phyloP scores from a whole-genome alignment of 1,284 basidiomycete species.

The Schizopora paradoxa region DNA sequence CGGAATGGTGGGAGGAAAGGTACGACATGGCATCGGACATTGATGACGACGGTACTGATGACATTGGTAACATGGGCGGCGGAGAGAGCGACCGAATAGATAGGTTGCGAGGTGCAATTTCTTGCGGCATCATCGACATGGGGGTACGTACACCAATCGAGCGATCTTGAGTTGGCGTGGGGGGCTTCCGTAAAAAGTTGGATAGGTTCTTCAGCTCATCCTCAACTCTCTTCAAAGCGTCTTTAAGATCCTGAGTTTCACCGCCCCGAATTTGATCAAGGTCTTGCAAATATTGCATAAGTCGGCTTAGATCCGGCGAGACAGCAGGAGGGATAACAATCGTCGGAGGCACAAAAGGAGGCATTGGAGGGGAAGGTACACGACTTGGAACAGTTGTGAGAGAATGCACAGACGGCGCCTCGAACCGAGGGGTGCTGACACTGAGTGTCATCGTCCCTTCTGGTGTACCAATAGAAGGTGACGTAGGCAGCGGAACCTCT shows the following conservation, averaged over 20 bases:
- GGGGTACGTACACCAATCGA: constrained; percentile 35
- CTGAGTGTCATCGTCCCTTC: constrained; percentile 50
- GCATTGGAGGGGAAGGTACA: too few species aligned
- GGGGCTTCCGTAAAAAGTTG: constrained; percentile 33
- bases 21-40: constrained; percentile 44
- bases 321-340: constrained; percentile 20
- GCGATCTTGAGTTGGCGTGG: constrained; percentile 35
- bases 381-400: constrained; percentile 9
- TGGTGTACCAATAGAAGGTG: constrained; percentile 31
- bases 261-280: constrained; percentile 51
- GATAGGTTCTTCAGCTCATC: constrained; percentile 57
- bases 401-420: constrained; percentile 51
- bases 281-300: constrained; percentile 60
- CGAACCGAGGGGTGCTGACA: constrained; percentile 57
- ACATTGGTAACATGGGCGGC: constrained; percentile 37
- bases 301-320: constrained; percentile 63
- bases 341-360: constrained; percentile 40
- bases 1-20: constrained; percentile 67
- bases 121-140: constrained; percentile 19
- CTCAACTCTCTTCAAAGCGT: constrained; percentile 55
- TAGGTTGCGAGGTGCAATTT: too few species aligned
- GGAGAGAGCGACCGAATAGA: constrained; percentile 31
- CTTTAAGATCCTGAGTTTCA: constrained; percentile 55
- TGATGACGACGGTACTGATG: constrained; percentile 48
- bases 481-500: constrained; percentile 33